These are phyloP conservation scores for Tolypocladium pustulatum DNA, from an alignment of 2,329 filamentous ascomycete genomes.

Conservation along the genomic window DNA sequence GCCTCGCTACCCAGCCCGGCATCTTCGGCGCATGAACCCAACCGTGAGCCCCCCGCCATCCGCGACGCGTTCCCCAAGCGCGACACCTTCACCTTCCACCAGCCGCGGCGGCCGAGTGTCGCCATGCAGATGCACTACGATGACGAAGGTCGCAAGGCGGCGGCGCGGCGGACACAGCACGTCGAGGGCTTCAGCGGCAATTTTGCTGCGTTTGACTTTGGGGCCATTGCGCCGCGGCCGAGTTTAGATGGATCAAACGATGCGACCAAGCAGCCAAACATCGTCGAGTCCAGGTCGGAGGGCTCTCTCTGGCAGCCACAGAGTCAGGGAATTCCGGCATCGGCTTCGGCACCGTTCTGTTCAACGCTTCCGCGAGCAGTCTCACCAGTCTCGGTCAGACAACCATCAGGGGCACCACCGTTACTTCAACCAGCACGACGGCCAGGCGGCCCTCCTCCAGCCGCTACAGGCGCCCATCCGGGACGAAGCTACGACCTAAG, in stretches of 20 bases:
- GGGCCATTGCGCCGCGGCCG: conserved; percentile 15
- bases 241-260: neutral
- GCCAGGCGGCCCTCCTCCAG: neutral
- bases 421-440: neutral
- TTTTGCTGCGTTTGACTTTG: conserved; percentile 28
- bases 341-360: neutral
- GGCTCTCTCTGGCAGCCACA: neutral
- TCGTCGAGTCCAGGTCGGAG: neutral
- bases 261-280: neutral
- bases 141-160: conserved; percentile 7
- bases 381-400: neutral
- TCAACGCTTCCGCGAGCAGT: neutral
- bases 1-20: conserved; percentile 30
- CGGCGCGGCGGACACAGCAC: conserved; percentile 10
- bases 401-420: neutral
- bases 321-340: neutral
- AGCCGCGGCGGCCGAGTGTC: conserved; percentile 35
- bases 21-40: conserved; percentile 30
- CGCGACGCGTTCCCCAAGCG: conserved; percentile 38
- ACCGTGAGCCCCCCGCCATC: conserved; percentile 31
- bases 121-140: conserved; percentile 32
- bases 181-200: conserved; percentile 25
- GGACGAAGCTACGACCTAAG: neutral
- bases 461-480: neutral
- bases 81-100: conserved; percentile 37